Conservation (phyloP, 306 rosid species). For the Quercus ilex region DNA sequence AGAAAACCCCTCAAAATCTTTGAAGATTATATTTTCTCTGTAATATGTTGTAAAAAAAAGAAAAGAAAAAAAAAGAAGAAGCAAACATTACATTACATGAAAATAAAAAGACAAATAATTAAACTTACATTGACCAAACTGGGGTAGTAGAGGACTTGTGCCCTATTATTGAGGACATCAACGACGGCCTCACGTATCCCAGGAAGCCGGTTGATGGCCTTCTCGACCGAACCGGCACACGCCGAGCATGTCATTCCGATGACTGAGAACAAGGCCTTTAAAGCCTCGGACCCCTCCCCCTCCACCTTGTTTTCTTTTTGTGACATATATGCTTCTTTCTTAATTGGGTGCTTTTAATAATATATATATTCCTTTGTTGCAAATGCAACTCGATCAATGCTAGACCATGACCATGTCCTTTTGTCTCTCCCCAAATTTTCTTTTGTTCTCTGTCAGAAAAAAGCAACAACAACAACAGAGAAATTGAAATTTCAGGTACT, state of each 20-base stretch:
- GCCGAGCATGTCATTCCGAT: constrained; percentile 73
- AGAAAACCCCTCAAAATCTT: too few relatives aligned
- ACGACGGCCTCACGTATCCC: constrained; percentile 69
- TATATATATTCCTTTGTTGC: too few relatives aligned
- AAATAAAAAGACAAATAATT: neutral
- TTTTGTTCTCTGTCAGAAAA: too few relatives aligned
- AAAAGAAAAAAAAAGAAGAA: neutral
- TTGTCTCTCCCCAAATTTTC: too few relatives aligned
- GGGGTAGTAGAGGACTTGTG: constrained; percentile 56
- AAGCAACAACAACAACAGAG: too few relatives aligned
- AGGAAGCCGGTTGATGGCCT: constrained; percentile 61
- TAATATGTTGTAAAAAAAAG: neutral
- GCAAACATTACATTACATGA: neutral
- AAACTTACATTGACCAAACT: constrained; percentile 45
- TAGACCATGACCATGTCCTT: too few relatives aligned
- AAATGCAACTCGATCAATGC: too few relatives aligned
- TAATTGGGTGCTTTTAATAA: constrained; percentile 11
- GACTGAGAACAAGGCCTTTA: constrained; percentile 50
- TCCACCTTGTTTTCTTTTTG: neutral
- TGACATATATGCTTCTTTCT: constrained; percentile 11
- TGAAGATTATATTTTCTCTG: too few relatives aligned
- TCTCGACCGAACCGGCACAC: constrained; percentile 67
- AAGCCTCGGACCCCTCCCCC: constrained; percentile 21
- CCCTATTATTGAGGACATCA: constrained; percentile 62
- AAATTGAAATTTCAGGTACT: too few relatives aligned